phyloP scores from a whole-genome alignment of 2,329 filamentous ascomycete species.

The Monilinia vaccinii-corymbosi region DNA sequence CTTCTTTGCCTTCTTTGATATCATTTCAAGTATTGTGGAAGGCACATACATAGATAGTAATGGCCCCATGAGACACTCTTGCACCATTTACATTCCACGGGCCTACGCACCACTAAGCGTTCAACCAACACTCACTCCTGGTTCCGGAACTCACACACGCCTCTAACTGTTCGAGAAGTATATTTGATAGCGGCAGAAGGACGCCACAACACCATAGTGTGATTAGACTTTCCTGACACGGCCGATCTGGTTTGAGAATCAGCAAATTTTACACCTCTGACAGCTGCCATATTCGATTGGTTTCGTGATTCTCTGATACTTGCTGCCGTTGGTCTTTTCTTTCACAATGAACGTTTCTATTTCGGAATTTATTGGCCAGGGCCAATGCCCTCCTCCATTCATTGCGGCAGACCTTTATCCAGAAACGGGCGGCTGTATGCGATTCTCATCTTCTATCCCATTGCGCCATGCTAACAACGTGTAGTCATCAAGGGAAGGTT shows the following conservation, averaged over 20 bases:
- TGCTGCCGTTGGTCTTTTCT: background rate
- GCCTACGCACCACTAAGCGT: slow-evolving; percentile 15
- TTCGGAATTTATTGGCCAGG: slow-evolving; percentile 8
- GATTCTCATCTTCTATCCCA: background rate
- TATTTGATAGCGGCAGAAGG: background rate
- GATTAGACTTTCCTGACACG: background rate
- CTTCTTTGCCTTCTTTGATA: slow-evolving; percentile 6
- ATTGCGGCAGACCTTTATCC: slow-evolving; percentile 54
- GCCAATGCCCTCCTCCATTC: slow-evolving; percentile 58
- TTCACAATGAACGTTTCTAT: slow-evolving; percentile 11
- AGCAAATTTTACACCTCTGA: background rate
- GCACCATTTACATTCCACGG: slow-evolving; percentile 5
- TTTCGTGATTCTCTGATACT: background rate
- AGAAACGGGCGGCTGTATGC: slow-evolving; percentile 56
- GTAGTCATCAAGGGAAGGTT: slow-evolving; percentile 47
- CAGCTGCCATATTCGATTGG: slow-evolving; percentile 1
- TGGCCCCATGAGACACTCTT: slow-evolving; percentile 18
- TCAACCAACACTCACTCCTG: slow-evolving; percentile 7
- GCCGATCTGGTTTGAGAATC: background rate
- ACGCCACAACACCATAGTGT: background rate
- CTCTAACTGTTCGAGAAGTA: background rate
- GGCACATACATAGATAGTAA: no score
- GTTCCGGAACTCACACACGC: background rate
- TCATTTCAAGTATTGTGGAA: slow-evolving; percentile 6
- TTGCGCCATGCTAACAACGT: background rate